Evolutionary conservation across 2,329 filamentous ascomycete genomes (phyloP).

Genomic region (Pseudopithomyces chartarum): DNA sequence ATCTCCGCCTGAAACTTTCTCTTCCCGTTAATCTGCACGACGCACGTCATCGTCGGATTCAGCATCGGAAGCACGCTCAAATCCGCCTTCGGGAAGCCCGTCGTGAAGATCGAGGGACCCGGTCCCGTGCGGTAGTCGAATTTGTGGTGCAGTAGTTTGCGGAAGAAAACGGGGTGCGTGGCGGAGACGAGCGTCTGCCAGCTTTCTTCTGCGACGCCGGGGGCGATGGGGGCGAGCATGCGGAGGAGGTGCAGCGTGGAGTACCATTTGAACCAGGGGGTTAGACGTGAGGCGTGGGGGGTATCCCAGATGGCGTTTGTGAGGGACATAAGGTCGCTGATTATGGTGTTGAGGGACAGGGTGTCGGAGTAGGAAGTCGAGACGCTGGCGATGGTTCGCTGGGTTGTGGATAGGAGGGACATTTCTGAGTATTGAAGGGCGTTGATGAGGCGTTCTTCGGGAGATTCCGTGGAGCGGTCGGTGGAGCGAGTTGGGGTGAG

Average conservation of each 20-base stretch:
- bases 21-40: constrained; percentile 82
- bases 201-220: constrained; percentile 80
- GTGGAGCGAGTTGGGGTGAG: background rate
- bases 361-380: constrained; percentile 71
- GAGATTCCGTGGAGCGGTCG: background rate
- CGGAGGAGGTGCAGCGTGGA: constrained; percentile 65
- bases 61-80: constrained; percentile 59
- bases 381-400: constrained; percentile 70
- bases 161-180: constrained; percentile 16
- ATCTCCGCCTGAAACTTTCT: constrained; percentile 71
- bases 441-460: constrained; percentile 13
- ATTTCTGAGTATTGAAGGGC: constrained; percentile 37
- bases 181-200: constrained; percentile 65
- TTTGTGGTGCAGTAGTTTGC: constrained; percentile 9
- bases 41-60: constrained; percentile 60
- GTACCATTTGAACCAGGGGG: constrained; percentile 54
- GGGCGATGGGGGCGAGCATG: constrained; percentile 79
- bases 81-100: constrained; percentile 61
- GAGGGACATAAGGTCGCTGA: constrained; percentile 81
- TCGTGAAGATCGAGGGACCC: constrained; percentile 48
- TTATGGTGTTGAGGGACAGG: constrained; percentile 79
- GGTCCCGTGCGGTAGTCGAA: background rate
- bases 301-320: constrained; percentile 64
- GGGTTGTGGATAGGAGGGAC: constrained; percentile 67
- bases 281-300: constrained; percentile 37